Conservation (phyloP, 257 asterid species). For the Cordia subcordata region DNA sequence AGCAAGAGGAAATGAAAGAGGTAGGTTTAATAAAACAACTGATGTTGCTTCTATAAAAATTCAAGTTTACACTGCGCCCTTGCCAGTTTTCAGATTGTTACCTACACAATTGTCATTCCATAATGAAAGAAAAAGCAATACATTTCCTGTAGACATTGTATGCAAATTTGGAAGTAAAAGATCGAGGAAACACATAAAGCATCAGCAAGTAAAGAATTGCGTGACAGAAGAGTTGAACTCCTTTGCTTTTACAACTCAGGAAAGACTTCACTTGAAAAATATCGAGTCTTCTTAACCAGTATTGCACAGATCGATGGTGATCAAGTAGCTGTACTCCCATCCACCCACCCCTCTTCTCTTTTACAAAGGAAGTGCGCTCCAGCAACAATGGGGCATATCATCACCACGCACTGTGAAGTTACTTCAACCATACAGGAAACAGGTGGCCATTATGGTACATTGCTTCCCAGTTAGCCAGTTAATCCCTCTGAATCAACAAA, state of each 20-base stretch:
- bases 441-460: background rate
- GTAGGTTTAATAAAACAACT: no score
- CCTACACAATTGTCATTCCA: background rate
- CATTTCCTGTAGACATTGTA: no score
- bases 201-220: background rate
- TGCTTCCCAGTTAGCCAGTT: background rate
- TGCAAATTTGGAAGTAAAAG: background rate
- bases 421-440: background rate
- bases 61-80: no score
- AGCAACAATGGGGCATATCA: no score
- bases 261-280: background rate
- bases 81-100: no score
- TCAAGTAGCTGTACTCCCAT: no score
- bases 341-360: no score
- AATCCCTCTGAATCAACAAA: slow-evolving; percentile 23
- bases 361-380: no score
- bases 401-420: background rate
- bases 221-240: no score
- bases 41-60: no score
- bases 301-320: background rate
- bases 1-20: no score
- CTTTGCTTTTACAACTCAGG: background rate
- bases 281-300: background rate
- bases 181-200: background rate
- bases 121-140: no score